Percentiles rank a stretch among this genome's conserved stretches.
Evolutionary conservation across 495 filamentous ascomycete species (phyloP).

Genomic region (Podospora didyma): DNA sequence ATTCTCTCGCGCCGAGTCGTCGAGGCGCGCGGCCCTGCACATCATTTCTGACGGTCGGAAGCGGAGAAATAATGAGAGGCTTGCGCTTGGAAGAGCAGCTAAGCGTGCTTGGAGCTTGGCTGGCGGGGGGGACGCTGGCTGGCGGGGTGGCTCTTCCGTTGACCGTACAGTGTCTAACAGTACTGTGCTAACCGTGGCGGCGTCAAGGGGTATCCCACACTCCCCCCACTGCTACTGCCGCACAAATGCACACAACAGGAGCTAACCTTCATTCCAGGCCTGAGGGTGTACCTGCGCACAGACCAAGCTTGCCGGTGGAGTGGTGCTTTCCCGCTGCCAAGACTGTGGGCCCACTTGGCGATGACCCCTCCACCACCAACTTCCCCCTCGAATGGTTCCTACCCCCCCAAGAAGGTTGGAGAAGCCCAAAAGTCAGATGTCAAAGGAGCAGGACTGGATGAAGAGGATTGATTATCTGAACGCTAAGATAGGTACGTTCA

Average conservation of each 20-base stretch:
- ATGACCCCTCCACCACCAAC: background rate
- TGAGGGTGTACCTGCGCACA: background rate
- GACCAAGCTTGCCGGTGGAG: background rate
- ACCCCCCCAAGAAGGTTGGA: background rate
- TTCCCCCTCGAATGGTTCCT: no score
- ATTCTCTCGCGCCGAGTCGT: background rate
- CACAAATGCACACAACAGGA: slow-evolving; percentile 3
- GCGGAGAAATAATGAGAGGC: background rate
- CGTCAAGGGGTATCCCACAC: background rate
- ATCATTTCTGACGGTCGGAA: background rate
- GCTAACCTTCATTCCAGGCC: background rate
- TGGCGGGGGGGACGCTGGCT: no score
- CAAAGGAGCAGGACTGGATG: background rate
- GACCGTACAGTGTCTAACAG: background rate
- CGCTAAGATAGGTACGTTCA: no score
- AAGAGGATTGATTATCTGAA: no score
- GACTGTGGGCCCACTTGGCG: background rate
- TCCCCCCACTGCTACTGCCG: slow-evolving; percentile 5
- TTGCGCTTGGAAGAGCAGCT: background rate
- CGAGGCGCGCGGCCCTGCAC: background rate
- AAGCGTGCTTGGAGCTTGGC: background rate
- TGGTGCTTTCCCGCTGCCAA: slow-evolving; percentile 2
- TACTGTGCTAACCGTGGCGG: background rate
- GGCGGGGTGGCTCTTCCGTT: background rate
- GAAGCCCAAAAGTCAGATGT: slow-evolving; percentile 1